Percentiles rank a stretch among this genome's conserved stretches.
These are phyloP conservation scores for Smallanthus sonchifolius DNA, from an alignment of 129 eudicot species.

Conservation along the genomic window DNA sequence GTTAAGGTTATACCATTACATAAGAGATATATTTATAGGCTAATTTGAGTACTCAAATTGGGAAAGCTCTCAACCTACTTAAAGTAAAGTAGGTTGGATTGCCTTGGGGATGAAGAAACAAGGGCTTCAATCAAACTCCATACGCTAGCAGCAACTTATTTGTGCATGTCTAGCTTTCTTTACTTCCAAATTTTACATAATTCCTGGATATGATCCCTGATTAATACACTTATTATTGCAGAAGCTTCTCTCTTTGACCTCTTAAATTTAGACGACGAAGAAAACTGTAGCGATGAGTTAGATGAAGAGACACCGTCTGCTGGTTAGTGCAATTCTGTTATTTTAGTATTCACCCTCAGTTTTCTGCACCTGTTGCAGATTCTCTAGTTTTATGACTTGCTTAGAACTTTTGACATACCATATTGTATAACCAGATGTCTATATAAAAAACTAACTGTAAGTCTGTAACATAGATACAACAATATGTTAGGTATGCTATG, in stretches of 20 bases:
- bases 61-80: too few species aligned
- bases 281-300: slow-evolving; percentile 3
- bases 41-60: too few species aligned
- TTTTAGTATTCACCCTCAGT: not conserved
- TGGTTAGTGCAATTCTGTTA: slow-evolving; percentile 14
- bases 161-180: not conserved
- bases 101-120: too few species aligned
- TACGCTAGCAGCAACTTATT: not conserved
- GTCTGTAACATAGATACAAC: not conserved
- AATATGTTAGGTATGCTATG: not conserved
- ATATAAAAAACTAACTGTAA: not conserved
- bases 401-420: not conserved
- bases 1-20: too few species aligned
- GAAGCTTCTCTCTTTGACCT: slow-evolving; percentile 46
- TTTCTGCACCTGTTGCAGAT: not conserved
- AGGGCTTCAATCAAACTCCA: too few species aligned
- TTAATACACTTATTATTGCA: slow-evolving; percentile 19
- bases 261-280: slow-evolving; percentile 25
- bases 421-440: not conserved
- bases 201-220: slow-evolving; percentile 7
- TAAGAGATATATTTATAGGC: too few species aligned
- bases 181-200: not conserved
- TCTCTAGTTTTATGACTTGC: not conserved
- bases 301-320: slow-evolving; percentile 22
- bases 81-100: too few species aligned